Base-by-base conservation (phyloP, 2,329 filamentous ascomycete genomes). In the Pyricularia pennisetigena region DNA sequence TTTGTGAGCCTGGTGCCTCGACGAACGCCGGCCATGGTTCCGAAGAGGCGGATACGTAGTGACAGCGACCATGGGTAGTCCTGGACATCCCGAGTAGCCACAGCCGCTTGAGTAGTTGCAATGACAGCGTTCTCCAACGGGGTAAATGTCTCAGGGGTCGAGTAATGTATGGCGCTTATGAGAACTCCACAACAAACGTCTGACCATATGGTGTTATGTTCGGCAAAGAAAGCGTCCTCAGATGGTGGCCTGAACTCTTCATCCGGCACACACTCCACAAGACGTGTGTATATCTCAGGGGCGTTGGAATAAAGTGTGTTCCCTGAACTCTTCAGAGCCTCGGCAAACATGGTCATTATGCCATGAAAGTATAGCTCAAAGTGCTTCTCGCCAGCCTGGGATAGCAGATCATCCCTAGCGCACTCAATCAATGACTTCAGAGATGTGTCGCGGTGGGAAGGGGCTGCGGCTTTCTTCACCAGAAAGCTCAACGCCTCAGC, bases 401-500 rank as follows among this genome's bases (percentile, higher is more conserved):
- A 81, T 66, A 83, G 72, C 66, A 97, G 81, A 74, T 97, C 92
- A 12, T 86, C 79, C 66, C 92, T 86, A 0, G 90, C 88, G 77
- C 93, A 90, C 14, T 84, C 81, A 2, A 97, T 80, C n/a, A 97
- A 88, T 14, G 83, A 79, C 14, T 86, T 82, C 49, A 99, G 82
- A 0, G 93, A 87, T 29, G 83, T 86, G 71, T 94, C 90, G 72
- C 92, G 88, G 71, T 92, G 87, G 0, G 71, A 68, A 2, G 88
- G 85, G 20, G 90, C 85, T 2, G 91, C 94, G 7, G 94, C 91
- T 79, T 97, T 98, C 74, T 93, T 90, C 24, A 99, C 85, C 24
- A 99, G 82, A 75, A 98, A 99, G 72, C 94, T 97, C 81, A 99
- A 85, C 2, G 95, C 92, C 79, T 99, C 95, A 29, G 95, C 95